Evolutionary conservation across 805 yeast genomes (phyloP).

Genomic region (Kodamaea laetipori): DNA sequence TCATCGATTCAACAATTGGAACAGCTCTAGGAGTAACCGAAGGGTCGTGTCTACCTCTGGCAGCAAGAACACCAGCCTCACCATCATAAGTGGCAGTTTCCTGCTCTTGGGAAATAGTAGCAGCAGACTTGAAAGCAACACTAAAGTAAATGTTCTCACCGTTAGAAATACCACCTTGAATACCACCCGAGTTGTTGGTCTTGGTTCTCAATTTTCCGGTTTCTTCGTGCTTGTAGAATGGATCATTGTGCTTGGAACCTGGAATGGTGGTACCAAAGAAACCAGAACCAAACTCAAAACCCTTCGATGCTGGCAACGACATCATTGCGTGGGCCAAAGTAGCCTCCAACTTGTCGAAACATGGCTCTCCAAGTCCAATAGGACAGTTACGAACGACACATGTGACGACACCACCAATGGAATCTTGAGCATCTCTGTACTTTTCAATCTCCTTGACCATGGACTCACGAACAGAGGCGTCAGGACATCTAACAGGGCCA

Average conservation of each 20-base stretch:
- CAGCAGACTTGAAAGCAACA: conserved; percentile 97
- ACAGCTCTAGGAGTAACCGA: conserved; percentile 98
- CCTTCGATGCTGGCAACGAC: conserved; percentile 96
- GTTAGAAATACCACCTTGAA: conserved; percentile 96
- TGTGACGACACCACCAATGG: conserved; percentile 97
- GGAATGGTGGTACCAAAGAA: conserved; percentile 86
- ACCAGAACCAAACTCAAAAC: conserved; percentile 97
- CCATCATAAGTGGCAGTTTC: conserved; percentile 88
- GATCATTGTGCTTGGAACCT: conserved; percentile 93
- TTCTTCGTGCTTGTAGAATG: conserved; percentile 65
- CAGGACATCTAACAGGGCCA: conserved; percentile 96
- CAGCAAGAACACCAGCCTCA: conserved; percentile 81
- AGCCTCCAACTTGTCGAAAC: conserved; percentile 96
- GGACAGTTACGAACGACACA: conserved; percentile 96
- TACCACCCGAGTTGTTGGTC: conserved; percentile 94
- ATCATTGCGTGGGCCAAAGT: conserved; percentile 96
- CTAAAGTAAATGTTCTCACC: conserved; percentile 95
- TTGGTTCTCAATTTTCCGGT: conserved; percentile 72
- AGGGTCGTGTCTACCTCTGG: conserved; percentile 98
- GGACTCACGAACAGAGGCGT: conserved; percentile 60
- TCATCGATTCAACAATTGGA: conserved; percentile 98
- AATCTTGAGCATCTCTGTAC: conserved; percentile 82
- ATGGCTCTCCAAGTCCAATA: conserved; percentile 96
- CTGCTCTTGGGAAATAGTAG: conserved; percentile 94
- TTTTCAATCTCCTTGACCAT: conserved; percentile 89